Base-by-base conservation (phyloP, 345 rosid species). In the Populus davidiana region DNA sequence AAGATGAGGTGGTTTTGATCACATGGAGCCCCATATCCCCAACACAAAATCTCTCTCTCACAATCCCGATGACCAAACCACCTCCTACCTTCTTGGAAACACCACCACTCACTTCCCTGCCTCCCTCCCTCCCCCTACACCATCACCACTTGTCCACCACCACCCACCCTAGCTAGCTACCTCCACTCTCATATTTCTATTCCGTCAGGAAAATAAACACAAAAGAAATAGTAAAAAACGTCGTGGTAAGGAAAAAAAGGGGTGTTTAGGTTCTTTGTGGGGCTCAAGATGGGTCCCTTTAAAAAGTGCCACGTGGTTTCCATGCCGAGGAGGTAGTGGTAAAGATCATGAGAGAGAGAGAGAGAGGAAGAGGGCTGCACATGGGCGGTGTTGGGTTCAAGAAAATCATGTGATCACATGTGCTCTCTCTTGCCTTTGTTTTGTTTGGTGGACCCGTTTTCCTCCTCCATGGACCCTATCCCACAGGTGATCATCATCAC, bases 321-420 rank as follows among this genome's bases (percentile, higher is more conserved):
- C 83, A 76, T 76, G 84, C 81, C 52, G 76, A 72, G 16, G 79
- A 5, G 33, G 43, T 56, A 68, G 64, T 70, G 75, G 72, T 23
- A 20, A 5, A 6, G 73, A 83, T 73, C 49, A 59, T 56, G 78
- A 69, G 50, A 71, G 71, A 31, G 27, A 27, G 27, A 1, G 27
- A 25, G 33, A 62, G 79, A 52, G 75, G 63, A 56, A 44, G 20
- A 11, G 83, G 59, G 9, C 21, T 47, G 86, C 88, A 85, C 88
- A 83, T 85, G 88, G 86, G 81, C 3, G 71, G 82, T 73, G 86
- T 74, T 83, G 31, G 78, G 80, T 84, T 83, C 80, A 77, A 81
- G 85, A 85, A 69, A 71, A 81, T 76, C 91, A 88, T 81, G 91
- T 85, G 89, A 81, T 83, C 85, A 35, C 89, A 88, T 84, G 91